phyloP scores from a whole-genome alignment of 2,329 filamentous ascomycete species.

The Exophiala aquamarina region DNA sequence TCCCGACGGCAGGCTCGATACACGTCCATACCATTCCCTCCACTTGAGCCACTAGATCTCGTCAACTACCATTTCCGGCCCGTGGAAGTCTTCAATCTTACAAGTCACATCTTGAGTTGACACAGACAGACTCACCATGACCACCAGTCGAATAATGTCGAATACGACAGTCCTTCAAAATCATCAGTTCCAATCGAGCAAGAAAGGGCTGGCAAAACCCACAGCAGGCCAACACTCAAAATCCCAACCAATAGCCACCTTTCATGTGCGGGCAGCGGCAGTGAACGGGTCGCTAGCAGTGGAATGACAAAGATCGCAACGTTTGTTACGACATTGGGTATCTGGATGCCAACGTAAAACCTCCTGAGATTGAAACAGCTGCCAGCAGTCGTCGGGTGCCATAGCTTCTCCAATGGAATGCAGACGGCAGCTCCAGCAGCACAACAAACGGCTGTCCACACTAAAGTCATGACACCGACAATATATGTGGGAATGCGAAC shows the following conservation, averaged over 20 bases:
- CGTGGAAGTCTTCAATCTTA: no score
- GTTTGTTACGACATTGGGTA: neutral
- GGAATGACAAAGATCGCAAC: neutral
- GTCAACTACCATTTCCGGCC: no score
- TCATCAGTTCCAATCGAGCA: no score
- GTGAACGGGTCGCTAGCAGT: neutral
- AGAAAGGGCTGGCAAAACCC: neutral
- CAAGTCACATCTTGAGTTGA: neutral
- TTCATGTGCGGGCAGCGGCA: neutral
- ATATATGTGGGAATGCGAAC: neutral
- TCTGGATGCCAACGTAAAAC: neutral
- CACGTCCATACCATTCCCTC: neutral
- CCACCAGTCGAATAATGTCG: neutral
- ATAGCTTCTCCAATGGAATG: neutral
- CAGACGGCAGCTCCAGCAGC: neutral
- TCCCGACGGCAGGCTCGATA: neutral
- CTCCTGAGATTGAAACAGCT: neutral
- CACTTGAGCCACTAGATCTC: neutral
- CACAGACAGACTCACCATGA: neutral
- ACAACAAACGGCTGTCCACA: neutral
- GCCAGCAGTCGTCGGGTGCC: neutral
- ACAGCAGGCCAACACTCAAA: neutral
- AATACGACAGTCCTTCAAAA: neutral
- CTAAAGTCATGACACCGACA: neutral
- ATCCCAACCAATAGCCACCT: neutral